Evolutionary conservation across 2,329 filamentous ascomycete genomes (phyloP).

Genomic region (Aspergillus amoenus): DNA sequence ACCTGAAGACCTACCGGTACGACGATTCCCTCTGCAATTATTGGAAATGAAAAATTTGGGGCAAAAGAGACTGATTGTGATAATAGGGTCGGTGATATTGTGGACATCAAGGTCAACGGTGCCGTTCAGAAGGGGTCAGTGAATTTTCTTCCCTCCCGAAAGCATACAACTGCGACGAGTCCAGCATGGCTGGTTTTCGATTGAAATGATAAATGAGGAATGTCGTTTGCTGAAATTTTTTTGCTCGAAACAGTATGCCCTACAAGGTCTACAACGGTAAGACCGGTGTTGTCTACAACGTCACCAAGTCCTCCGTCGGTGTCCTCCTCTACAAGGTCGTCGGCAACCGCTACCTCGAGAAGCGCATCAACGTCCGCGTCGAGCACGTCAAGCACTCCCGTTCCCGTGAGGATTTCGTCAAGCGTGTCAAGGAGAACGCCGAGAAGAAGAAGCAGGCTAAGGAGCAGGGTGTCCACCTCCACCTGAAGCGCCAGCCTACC

Average conservation of each 20-base stretch:
- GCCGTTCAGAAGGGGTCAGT: slow-evolving; percentile 95
- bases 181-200: slow-evolving; percentile 8
- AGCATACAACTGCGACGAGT: slow-evolving; percentile 10
- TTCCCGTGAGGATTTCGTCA: slow-evolving; percentile 94
- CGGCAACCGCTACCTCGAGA: slow-evolving; percentile 99
- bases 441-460: slow-evolving; percentile 90
- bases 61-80: slow-evolving; percentile 46
- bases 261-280: slow-evolving; percentile 99
- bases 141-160: slow-evolving; percentile 24
- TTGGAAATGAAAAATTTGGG: slow-evolving; percentile 14
- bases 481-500: slow-evolving; percentile 87
- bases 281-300: slow-evolving; percentile 98
- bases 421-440: slow-evolving; percentile 95
- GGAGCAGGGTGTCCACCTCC: slow-evolving; percentile 78
- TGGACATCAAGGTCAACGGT: slow-evolving; percentile 98
- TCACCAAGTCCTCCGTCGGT: slow-evolving; percentile 95
- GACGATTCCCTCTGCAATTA: slow-evolving; percentile 27
- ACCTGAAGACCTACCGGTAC: slow-evolving; percentile 89
- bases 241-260: slow-evolving; percentile 69
- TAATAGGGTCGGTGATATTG: slow-evolving; percentile 88
- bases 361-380: slow-evolving; percentile 98
- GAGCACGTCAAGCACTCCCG: slow-evolving; percentile 95
- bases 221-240: slow-evolving; percentile 25
- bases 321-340: slow-evolving; percentile 99
- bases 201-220: neutral